Evolutionary conservation across 768 basidiomycete genomes (phyloP).

Genomic region (Boletus subparvulus): DNA sequence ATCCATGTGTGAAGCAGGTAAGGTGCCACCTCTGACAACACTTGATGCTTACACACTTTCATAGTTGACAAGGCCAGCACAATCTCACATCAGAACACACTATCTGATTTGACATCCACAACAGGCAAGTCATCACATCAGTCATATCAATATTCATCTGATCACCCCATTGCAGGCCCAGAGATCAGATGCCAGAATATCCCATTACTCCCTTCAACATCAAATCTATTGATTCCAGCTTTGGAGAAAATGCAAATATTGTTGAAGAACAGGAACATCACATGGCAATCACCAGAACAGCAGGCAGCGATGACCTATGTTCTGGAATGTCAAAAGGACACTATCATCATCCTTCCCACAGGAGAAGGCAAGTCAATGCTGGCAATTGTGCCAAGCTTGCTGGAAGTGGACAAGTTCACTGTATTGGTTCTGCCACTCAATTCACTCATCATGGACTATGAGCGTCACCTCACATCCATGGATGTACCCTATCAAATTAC

Average conservation of each 20-base stretch:
- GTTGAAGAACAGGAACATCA: neutral
- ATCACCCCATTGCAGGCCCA: too few species aligned
- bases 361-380: constrained; percentile 3
- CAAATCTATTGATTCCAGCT: too few species aligned
- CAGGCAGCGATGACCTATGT: neutral
- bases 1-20: too few species aligned
- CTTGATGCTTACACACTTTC: too few species aligned
- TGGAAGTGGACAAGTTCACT: neutral
- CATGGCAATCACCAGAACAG: neutral
- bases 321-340: neutral
- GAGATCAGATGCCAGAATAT: too few species aligned
- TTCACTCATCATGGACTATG: neutral
- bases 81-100: too few species aligned
- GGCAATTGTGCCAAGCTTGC: neutral
- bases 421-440: neutral
- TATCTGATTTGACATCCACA: too few species aligned
- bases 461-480: neutral
- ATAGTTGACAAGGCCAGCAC: too few species aligned
- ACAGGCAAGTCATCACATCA: too few species aligned
- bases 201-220: too few species aligned
- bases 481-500: neutral
- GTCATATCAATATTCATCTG: too few species aligned
- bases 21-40: too few species aligned
- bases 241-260: neutral
- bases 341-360: neutral